Evolutionary conservation across 805 yeast genomes (phyloP).

Genomic region (Suhomyces sp.): DNA sequence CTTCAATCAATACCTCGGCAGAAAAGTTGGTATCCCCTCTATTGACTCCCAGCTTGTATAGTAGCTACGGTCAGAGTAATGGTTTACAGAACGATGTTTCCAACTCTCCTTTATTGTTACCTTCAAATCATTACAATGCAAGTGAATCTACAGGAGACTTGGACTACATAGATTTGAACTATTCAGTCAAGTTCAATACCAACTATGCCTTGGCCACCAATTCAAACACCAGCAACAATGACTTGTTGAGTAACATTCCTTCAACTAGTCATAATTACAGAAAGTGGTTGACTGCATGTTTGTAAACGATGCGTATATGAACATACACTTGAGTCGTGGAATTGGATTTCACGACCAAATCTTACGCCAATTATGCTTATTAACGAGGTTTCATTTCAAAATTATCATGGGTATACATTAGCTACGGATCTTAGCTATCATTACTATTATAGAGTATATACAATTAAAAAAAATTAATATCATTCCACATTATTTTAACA

Average conservation of each 20-base stretch:
- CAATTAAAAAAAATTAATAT: background rate
- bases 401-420: conserved; percentile 1
- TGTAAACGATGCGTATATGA: conserved; percentile 7
- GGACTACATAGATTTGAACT: conserved; percentile 34
- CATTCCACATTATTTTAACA: background rate
- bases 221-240: conserved; percentile 7
- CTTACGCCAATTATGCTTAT: conserved; percentile 3
- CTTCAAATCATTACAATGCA: conserved; percentile 10
- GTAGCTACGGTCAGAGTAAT: conserved; percentile 13
- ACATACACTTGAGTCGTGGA: background rate
- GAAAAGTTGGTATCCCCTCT: conserved; percentile 34
- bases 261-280: conserved; percentile 39
- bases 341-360: conserved; percentile 1
- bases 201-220: conserved; percentile 13
- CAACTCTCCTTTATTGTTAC: conserved; percentile 24
- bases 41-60: conserved; percentile 35
- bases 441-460: conserved; percentile 7
- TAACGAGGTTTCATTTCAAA: conserved; percentile 2
- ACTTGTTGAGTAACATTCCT: conserved; percentile 12
- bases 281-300: conserved; percentile 38
- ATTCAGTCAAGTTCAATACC: conserved; percentile 23
- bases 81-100: conserved; percentile 10
- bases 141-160: conserved; percentile 17
- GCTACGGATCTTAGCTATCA: conserved; percentile 6
- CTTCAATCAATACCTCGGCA: background rate